Conservation (phyloP, 1,139 yeast species). For the Pichia sp. region DNA sequence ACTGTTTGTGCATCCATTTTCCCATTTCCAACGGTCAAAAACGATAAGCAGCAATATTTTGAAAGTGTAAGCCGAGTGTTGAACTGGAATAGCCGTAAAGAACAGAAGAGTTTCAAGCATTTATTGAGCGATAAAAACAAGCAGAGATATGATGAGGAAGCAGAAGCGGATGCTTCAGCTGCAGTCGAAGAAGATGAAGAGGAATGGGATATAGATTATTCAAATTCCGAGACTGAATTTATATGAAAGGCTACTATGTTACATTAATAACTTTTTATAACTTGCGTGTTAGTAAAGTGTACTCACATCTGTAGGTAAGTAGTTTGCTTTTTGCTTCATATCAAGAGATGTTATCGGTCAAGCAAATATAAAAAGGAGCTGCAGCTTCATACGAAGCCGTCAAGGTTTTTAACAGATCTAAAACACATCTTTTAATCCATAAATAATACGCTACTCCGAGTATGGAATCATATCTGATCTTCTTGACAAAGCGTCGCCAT, state of each 20-base stretch:
- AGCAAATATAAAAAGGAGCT: too few relatives aligned
- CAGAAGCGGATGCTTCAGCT: constrained; percentile 12
- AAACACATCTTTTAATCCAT: too few relatives aligned
- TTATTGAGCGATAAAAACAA: constrained; percentile 41
- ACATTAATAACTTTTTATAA: too few relatives aligned
- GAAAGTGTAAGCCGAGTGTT: constrained; percentile 77
- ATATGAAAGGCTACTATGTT: too few relatives aligned
- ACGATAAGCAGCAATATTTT: constrained; percentile 69
- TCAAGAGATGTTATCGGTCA: too few relatives aligned
- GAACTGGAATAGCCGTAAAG: constrained; percentile 82
- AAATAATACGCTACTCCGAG: too few relatives aligned
- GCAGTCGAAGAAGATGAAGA: constrained; percentile 4
- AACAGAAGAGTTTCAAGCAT: constrained; percentile 65
- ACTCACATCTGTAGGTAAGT: too few relatives aligned
- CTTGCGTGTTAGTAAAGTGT: too few relatives aligned
- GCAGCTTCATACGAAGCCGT: too few relatives aligned
- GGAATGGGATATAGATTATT: constrained; percentile 25
- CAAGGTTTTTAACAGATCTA: too few relatives aligned
- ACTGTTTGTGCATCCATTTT: constrained; percentile 70
- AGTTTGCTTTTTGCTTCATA: background rate
- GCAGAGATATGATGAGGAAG: constrained; percentile 25
- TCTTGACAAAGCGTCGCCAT: too few relatives aligned
- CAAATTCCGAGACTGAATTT: constrained; percentile 19
- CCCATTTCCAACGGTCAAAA: constrained; percentile 79
- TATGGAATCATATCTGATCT: too few relatives aligned